Percentiles rank a stretch among this genome's conserved stretches.
phyloP scores from a whole-genome alignment of 352 stramenopile genomes.

The Pythium brassicae region DNA sequence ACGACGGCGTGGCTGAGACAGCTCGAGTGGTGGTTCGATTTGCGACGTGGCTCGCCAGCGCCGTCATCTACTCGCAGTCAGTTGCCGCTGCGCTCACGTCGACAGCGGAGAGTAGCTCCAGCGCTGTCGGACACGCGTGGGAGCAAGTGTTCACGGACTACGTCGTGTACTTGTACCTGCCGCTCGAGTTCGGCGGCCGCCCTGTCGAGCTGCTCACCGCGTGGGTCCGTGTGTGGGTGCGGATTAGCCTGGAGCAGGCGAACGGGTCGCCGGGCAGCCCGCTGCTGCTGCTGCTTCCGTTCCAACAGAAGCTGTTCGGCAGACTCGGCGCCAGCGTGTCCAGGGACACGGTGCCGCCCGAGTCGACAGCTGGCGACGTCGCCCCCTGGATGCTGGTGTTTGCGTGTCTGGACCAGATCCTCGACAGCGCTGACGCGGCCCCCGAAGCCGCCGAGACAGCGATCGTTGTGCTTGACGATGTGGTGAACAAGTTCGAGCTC shows the following conservation, averaged over 20 bases:
- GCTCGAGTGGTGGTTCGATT: constrained; percentile 4
- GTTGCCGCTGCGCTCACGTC: constrained; percentile 4
- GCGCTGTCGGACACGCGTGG: constrained; percentile 23
- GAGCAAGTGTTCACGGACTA: constrained; percentile 39
- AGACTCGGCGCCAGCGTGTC: constrained; percentile 19
- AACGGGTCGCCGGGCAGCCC: constrained; percentile 2
- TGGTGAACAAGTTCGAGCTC: constrained; percentile 32
- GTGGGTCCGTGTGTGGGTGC: constrained; percentile 54
- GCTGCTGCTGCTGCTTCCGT: constrained; percentile 34
- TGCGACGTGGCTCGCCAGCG: constrained; percentile 13
- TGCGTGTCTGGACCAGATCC: constrained; percentile 14
- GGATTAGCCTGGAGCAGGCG: constrained; percentile 23
- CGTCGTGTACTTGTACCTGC: constrained; percentile 51
- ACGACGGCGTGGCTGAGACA: no score
- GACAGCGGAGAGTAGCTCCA: not conserved
- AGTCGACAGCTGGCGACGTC: not conserved
- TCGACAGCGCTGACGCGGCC: constrained; percentile 10
- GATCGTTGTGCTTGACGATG: constrained; percentile 30
- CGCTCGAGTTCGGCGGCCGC: constrained; percentile 40
- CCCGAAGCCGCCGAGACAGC: constrained; percentile 16
- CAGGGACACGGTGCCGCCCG: no score
- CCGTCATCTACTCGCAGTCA: constrained; percentile 18
- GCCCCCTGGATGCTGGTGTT: constrained; percentile 29
- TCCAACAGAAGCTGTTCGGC: constrained; percentile 47
- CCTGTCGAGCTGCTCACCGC: constrained; percentile 18